These are phyloP conservation scores for Chalaropsis thielavioides DNA, from an alignment of 2,329 filamentous ascomycete species.

Conservation along the genomic window DNA sequence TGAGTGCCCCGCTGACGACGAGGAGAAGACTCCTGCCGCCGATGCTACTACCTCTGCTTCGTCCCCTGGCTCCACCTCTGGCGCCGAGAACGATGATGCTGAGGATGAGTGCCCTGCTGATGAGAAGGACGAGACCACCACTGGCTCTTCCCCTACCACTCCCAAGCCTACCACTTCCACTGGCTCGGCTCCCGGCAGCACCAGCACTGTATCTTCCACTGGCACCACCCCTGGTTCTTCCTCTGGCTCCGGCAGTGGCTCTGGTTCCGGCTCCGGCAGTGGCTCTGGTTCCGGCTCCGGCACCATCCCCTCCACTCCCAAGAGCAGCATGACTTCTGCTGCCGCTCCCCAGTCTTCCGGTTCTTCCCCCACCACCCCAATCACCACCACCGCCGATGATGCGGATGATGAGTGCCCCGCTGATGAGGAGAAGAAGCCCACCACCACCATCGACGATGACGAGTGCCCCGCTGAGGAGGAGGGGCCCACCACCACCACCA, in stretches of 20 bases:
- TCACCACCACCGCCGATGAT: background rate
- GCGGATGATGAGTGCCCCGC: background rate
- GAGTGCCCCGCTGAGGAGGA: conserved; percentile 10
- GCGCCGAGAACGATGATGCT: background rate
- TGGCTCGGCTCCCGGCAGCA: background rate
- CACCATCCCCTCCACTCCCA: background rate
- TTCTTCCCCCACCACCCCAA: background rate
- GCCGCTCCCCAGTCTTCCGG: background rate
- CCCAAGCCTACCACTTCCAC: background rate
- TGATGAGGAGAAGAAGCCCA: conserved; percentile 9
- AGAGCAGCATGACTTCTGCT: background rate
- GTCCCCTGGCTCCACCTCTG: background rate
- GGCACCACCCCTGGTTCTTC: background rate
- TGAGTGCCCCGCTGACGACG: conserved; percentile 5
- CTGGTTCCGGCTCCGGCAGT: background rate
- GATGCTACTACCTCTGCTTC: background rate
- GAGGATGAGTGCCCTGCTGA: background rate
- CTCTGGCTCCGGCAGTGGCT: background rate
- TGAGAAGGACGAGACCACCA: background rate
- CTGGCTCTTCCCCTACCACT: background rate
- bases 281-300: background rate
- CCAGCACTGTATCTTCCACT: background rate
- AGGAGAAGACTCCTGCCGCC: background rate
- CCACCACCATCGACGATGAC: background rate
- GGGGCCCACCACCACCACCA: background rate